Base-by-base conservation (phyloP, 306 rosid genomes). In the Prunus campanulata region DNA sequence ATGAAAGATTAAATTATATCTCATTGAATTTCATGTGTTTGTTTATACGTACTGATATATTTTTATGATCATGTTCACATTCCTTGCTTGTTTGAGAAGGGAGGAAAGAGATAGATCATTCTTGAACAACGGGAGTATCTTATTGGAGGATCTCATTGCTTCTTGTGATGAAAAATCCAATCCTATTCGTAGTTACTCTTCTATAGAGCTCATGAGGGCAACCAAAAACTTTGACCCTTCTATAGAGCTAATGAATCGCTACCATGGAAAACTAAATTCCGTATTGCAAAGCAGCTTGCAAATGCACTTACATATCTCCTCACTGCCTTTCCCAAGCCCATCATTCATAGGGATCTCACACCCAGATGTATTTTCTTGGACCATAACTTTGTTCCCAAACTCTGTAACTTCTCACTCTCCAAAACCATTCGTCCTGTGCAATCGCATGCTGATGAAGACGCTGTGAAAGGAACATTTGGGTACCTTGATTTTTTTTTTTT, bases 71-170 rank as follows among this genome's bases (percentile, higher is more conserved):
- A 46, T 2, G 52, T 66, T 8, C 60, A 20, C 50, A 11, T 18
- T 18, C 14, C 70, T 39, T n/a, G 2, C 32, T 11, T 46, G 55
- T 20, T 67, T 68, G 13, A 68, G 57, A 13, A 25, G 42, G 59
- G 24, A 5, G 6, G 7, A 67, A 19, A 24, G 44, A 25, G 19
- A 32, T 32, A 32, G 7, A 2, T 47, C 72, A 22, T 24, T 68
- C 20, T 68, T 68, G 24, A 6, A 20, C 2, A 25, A 68, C 7
- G 55, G 35, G 46, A 32, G 14, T 47, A 66, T 9, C 0, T 25
- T 54, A 54, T 24, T 76, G 19, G 66, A 76, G 57, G 56, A 68
- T 47, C 72, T 68, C 22, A 48, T 68, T 68, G 44, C 56, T 68
- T 68, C 72, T 3, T 48, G 35, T 48, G 15, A 48, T 3, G 42